Conservation (phyloP, 352 stramenopile genomes). For the Globisporangium solare region DNA sequence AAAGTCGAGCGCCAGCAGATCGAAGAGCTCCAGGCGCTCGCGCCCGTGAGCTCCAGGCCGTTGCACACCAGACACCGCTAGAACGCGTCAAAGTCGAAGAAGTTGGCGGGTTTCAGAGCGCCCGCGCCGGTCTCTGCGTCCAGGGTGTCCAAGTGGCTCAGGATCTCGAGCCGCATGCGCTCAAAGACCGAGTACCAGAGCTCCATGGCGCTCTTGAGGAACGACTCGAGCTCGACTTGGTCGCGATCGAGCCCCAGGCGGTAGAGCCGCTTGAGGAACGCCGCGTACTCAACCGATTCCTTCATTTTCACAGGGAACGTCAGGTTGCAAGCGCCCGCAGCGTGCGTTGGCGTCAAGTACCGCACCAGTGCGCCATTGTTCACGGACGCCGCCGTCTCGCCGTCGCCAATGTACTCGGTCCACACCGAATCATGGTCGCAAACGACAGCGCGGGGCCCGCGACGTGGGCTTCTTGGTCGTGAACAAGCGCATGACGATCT, state of each 20-base stretch:
- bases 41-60: constrained; percentile 48
- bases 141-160: constrained; percentile 17
- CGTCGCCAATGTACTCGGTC: constrained; percentile 69
- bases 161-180: constrained; percentile 19
- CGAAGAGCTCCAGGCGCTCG: constrained; percentile 54
- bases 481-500: constrained; percentile 33
- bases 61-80: constrained; percentile 22
- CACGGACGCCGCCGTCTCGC: constrained; percentile 17
- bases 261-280: constrained; percentile 38
- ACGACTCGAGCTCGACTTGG: constrained; percentile 36
- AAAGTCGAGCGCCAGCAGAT: constrained; percentile 32
- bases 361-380: constrained; percentile 9
- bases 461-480: constrained; percentile 22
- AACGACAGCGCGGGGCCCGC: constrained; percentile 27
- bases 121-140: neutral
- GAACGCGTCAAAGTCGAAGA: constrained; percentile 43
- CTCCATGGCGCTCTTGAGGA: constrained; percentile 34
- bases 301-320: constrained; percentile 44
- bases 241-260: constrained; percentile 34
- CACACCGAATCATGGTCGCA: constrained; percentile 41
- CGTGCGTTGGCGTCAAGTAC: constrained; percentile 21
- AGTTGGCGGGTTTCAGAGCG: no score
- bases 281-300: constrained; percentile 19
- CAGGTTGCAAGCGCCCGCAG: constrained; percentile 36
- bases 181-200: constrained; percentile 42